These are phyloP conservation scores for Coniochaeta prunicola DNA, from an alignment of 2,329 filamentous ascomycete genomes.

Conservation along the genomic window DNA sequence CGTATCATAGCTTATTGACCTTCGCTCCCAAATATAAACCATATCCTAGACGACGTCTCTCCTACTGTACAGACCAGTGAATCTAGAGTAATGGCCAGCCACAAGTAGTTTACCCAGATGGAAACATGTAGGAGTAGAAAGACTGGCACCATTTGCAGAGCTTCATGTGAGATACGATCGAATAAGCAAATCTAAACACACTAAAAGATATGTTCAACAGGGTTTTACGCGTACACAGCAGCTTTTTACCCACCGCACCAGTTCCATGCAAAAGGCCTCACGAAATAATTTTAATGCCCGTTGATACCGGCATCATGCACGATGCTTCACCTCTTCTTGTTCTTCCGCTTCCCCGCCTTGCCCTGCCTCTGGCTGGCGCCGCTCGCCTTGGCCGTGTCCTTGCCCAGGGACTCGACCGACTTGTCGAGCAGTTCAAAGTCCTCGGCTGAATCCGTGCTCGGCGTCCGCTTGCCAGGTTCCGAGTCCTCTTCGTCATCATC, in stretches of 20 bases:
- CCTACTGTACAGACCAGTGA: neutral
- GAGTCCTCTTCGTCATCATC: constrained; percentile 36
- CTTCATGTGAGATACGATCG: neutral
- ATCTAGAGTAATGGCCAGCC: neutral
- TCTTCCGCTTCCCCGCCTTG: constrained; percentile 45
- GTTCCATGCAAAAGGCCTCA: neutral
- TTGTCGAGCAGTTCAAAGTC: constrained; percentile 60
- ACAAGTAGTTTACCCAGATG: neutral
- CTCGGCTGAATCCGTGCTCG: constrained; percentile 49
- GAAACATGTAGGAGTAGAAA: neutral
- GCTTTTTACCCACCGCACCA: neutral
- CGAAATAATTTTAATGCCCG: neutral
- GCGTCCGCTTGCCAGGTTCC: constrained; percentile 42
- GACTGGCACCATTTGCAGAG: neutral
- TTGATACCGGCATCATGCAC: neutral
- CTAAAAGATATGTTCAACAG: neutral
- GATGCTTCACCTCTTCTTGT: constrained; percentile 41
- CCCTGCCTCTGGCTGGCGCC: constrained; percentile 28
- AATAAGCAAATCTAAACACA: neutral
- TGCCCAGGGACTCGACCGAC: constrained; percentile 46
- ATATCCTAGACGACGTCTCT: neutral
- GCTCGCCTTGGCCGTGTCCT: constrained; percentile 43
- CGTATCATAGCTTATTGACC: neutral
- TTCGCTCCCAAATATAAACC: neutral
- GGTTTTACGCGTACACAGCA: neutral